Conservation (phyloP, 495 filamentous ascomycete genomes). For the Trichoderma gamsii region DNA sequence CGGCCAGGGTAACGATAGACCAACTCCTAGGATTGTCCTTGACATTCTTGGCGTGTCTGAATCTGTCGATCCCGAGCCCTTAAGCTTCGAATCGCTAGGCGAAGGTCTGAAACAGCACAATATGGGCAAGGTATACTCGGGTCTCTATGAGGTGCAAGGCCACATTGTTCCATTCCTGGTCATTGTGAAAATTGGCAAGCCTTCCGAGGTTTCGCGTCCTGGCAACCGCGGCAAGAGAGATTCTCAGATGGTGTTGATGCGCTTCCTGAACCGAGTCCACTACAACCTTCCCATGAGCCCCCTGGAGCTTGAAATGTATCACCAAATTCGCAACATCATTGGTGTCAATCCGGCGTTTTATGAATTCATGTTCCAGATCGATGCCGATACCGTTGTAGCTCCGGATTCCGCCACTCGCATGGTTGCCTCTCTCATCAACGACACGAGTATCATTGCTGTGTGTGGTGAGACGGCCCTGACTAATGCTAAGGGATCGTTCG, state of each 20-base stretch:
- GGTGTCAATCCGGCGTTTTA: slow-evolving; percentile 98
- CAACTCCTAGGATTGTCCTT: slow-evolving; percentile 91
- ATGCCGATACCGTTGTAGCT: slow-evolving; percentile 93
- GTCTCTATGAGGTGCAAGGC: slow-evolving; percentile 93
- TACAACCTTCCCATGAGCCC: slow-evolving; percentile 95
- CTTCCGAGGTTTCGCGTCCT: slow-evolving; percentile 90
- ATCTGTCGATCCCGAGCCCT: slow-evolving; percentile 87
- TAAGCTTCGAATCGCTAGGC: slow-evolving; percentile 94
- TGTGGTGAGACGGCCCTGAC: slow-evolving; percentile 92
- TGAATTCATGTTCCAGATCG: slow-evolving; percentile 94
- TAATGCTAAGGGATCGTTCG: slow-evolving; percentile 85
- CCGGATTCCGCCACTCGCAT: slow-evolving; percentile 88
- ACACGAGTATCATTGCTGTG: slow-evolving; percentile 84
- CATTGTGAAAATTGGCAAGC: slow-evolving; percentile 94
- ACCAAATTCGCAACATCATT: slow-evolving; percentile 98
- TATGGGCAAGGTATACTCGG: slow-evolving; percentile 98
- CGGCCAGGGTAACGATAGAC: slow-evolving; percentile 92
- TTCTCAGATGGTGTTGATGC: slow-evolving; percentile 96
- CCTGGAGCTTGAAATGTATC: slow-evolving; percentile 95
- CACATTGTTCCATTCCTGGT: slow-evolving; percentile 98
- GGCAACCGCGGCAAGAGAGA: slow-evolving; percentile 99
- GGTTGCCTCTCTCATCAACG: slow-evolving; percentile 83
- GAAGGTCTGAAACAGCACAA: slow-evolving; percentile 98
- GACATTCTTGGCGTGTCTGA: slow-evolving; percentile 95
- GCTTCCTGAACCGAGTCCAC: slow-evolving; percentile 96